These are phyloP conservation scores for Cryptomeria japonica DNA, from an alignment of 75 land plant genomes.

Conservation along the genomic window DNA sequence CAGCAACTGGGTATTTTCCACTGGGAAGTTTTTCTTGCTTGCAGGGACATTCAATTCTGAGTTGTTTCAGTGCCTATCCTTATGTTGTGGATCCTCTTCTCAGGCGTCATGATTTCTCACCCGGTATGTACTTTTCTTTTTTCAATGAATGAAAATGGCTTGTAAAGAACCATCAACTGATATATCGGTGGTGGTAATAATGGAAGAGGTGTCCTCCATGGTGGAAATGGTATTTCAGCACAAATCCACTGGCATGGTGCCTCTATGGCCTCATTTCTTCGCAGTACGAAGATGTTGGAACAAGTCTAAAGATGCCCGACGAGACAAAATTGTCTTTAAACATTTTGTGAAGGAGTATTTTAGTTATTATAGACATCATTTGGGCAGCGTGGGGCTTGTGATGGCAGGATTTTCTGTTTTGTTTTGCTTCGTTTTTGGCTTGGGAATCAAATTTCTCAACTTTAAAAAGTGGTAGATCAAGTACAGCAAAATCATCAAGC, in stretches of 20 bases:
- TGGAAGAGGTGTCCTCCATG: constrained; percentile 21
- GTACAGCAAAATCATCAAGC: too few species aligned
- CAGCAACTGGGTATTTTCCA: too few species aligned
- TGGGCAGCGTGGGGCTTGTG: too few species aligned
- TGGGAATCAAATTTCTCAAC: too few species aligned
- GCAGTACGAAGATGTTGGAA: constrained; percentile 22
- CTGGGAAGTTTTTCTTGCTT: too few species aligned
- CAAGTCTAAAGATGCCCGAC: background rate
- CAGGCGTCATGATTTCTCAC: constrained; percentile 65
- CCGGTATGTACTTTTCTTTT: constrained; percentile 44
- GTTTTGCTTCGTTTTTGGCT: too few species aligned
- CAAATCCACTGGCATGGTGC: constrained; percentile 26
- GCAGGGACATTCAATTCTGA: too few species aligned
- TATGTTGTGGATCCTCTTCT: constrained; percentile 60
- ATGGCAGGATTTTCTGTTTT: too few species aligned
- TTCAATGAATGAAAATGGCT: too few species aligned
- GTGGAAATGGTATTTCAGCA: constrained; percentile 40
- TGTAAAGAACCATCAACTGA: too few species aligned
- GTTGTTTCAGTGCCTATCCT: constrained; percentile 42
- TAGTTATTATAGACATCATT: constrained; percentile 16
- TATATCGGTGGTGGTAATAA: too few species aligned
- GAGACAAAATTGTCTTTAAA: background rate
- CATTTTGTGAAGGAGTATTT: constrained; percentile 17
- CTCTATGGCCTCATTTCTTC: constrained; percentile 30
- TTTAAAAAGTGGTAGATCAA: too few species aligned